Percentiles rank a stretch among this genome's conserved stretches.
Evolutionary conservation across 805 yeast genomes (phyloP).

Genomic region (Lipomyces lipofer): DNA sequence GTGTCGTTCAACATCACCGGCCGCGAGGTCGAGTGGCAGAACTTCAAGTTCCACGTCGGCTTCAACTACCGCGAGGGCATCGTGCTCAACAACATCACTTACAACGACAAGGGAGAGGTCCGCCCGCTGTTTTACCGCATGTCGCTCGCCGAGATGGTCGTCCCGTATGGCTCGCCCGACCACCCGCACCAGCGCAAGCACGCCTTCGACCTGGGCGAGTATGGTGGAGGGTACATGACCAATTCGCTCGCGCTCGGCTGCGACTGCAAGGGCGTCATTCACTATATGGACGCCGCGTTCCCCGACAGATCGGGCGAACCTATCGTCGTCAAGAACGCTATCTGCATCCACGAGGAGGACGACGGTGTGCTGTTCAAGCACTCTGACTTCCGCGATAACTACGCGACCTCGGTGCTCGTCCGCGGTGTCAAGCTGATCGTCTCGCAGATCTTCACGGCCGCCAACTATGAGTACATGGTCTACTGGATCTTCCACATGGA

Average conservation of each 20-base stretch:
- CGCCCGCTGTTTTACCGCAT: slow-evolving; percentile 72
- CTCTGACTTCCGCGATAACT: slow-evolving; percentile 79
- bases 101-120: slow-evolving; percentile 72
- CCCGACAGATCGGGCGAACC: slow-evolving; percentile 68
- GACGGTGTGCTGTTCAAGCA: slow-evolving; percentile 79
- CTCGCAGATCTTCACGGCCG: slow-evolving; percentile 83
- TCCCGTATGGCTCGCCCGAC: slow-evolving; percentile 78
- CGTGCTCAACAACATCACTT: slow-evolving; percentile 69
- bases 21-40: slow-evolving; percentile 72
- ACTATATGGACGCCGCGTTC: slow-evolving; percentile 78
- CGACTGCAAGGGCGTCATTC: slow-evolving; percentile 84
- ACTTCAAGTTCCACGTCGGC: slow-evolving; percentile 75
- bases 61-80: slow-evolving; percentile 86
- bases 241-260: slow-evolving; percentile 77
- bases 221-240: slow-evolving; percentile 85
- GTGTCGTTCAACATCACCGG: slow-evolving; percentile 74
- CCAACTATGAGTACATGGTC: slow-evolving; percentile 81
- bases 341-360: slow-evolving; percentile 85
- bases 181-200: slow-evolving; percentile 83
- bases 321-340: slow-evolving; percentile 69
- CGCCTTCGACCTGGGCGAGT: slow-evolving; percentile 84
- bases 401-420: slow-evolving; percentile 70
- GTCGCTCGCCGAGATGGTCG: slow-evolving; percentile 79
- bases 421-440: slow-evolving; percentile 73
- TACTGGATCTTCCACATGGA: slow-evolving; percentile 84